Evolutionary conservation across 1,284 basidiomycete genomes (phyloP), one percentile per base, ranked within the genome.

Genomic region (Pseudozyma pruni): DNA sequence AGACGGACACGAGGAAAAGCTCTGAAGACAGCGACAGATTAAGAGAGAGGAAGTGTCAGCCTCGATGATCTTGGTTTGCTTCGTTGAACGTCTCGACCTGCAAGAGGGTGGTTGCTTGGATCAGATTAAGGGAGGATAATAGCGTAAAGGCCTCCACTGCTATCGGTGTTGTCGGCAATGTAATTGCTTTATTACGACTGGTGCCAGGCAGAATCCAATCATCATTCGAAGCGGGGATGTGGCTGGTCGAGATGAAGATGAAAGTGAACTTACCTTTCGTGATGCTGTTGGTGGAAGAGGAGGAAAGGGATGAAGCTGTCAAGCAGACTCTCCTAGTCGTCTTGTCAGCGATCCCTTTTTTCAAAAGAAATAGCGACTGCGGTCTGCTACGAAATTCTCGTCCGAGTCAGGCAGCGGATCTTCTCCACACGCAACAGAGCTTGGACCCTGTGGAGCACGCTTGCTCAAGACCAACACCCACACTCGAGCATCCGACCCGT

Each of bases 121-220:
- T 68, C 64, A 68, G 64, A 61, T 23, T 61, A 68, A 66, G 64
- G 64, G 58, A 63, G 67, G 67, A 54, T 71, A 70, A 70, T 70
- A 71, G 67, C 67, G 67, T 71, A 64, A 64, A 60, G 53, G 51
- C 58, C 69, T 70, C 59, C 62, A 66, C 68, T 67, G 63, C 69
- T 45, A 62, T 67, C 58, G 59, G 57, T 33, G 17, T 66, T 72
- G 59, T 72, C 69, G 63, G 63, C 69, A 72, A 66, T 50, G 58
- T 20, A 51, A 48, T 70, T 70, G 67, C 67, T 62, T 64, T 60
- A 46, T 67, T 72, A 72, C 63, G 69, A 72, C 62, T 72, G 69
- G 69, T 72, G 69, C 69, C 69, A 72, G 69, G 63, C 63, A 72
- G 68, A 62, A 59, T 67, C 63, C 58, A 62, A 62, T 72, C 69